phyloP scores from a whole-genome alignment of 1,284 basidiomycete species.

The Puccinia novopanici region DNA sequence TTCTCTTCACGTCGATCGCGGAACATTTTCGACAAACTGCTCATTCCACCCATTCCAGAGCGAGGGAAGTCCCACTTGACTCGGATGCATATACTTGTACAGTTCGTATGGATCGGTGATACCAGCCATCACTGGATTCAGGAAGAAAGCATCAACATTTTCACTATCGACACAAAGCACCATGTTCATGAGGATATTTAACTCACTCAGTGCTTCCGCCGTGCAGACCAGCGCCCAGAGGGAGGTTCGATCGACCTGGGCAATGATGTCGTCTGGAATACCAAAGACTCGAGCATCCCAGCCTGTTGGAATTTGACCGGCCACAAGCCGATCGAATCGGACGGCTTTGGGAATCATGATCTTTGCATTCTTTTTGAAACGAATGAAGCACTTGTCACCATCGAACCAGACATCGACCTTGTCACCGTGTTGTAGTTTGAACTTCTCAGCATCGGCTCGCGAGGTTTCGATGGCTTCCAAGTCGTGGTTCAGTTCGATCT shows the following conservation, averaged over 20 bases:
- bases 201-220: constrained; percentile 77
- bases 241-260: constrained; percentile 89
- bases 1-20: constrained; percentile 95
- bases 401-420: constrained; percentile 90
- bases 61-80: constrained; percentile 68
- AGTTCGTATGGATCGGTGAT: constrained; percentile 85
- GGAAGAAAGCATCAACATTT: background rate
- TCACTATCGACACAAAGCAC: background rate
- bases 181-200: background rate
- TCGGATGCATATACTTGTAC: constrained; percentile 85
- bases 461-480: constrained; percentile 93
- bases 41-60: constrained; percentile 51
- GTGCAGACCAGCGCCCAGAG: constrained; percentile 95
- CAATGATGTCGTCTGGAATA: constrained; percentile 94
- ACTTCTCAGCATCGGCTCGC: constrained; percentile 85
- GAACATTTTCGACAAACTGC: constrained; percentile 76
- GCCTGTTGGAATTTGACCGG: constrained; percentile 93
- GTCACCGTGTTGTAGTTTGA: constrained; percentile 94
- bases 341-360: constrained; percentile 92
- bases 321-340: constrained; percentile 89
- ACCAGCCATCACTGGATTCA: constrained; percentile 73
- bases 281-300: constrained; percentile 95
- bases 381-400: constrained; percentile 86
- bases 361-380: constrained; percentile 97
- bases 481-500: constrained; percentile 94